Conservation (phyloP, 331 rosid species). For the Rhamnella rubrinervis region DNA sequence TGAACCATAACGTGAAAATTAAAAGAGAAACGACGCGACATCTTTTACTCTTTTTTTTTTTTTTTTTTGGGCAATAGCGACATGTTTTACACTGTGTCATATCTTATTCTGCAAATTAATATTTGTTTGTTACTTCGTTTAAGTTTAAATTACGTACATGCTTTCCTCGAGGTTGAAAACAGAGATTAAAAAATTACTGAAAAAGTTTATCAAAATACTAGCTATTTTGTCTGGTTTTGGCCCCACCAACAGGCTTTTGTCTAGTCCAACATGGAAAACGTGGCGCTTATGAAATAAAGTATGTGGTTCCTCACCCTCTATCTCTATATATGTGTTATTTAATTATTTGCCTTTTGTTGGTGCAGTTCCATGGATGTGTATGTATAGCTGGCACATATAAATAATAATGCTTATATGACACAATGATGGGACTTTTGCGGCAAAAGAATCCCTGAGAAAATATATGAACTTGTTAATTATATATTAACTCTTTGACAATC, state of each 20-base stretch:
- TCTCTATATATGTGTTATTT: neutral
- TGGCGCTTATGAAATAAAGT: slow-evolving; percentile 12
- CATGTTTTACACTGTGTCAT: too few species aligned
- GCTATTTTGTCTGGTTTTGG: slow-evolving; percentile 2
- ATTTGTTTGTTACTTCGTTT: neutral
- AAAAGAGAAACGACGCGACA: neutral
- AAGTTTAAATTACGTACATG: neutral
- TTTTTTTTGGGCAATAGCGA: too few species aligned
- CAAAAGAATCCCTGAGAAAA: too few species aligned
- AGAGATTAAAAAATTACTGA: too few species aligned
- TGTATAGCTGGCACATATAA: too few species aligned
- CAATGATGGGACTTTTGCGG: too few species aligned
- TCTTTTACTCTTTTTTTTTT: neutral
- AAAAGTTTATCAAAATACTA: too few species aligned
- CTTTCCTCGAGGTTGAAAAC: neutral
- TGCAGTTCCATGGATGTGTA: too few species aligned
- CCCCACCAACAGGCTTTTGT: slow-evolving; percentile 21
- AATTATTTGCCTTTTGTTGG: neutral
- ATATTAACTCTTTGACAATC: too few species aligned
- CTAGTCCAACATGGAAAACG: slow-evolving; percentile 19
- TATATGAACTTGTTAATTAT: too few species aligned
- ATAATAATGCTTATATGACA: too few species aligned
- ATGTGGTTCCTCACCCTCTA: neutral
- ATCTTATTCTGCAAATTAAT: neutral
- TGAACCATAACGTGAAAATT: neutral